A percentile compares a stretch with the other conserved stretches of the same genome.
Conservation (phyloP, 129 eudicot species). For the Arctium lappa region DNA sequence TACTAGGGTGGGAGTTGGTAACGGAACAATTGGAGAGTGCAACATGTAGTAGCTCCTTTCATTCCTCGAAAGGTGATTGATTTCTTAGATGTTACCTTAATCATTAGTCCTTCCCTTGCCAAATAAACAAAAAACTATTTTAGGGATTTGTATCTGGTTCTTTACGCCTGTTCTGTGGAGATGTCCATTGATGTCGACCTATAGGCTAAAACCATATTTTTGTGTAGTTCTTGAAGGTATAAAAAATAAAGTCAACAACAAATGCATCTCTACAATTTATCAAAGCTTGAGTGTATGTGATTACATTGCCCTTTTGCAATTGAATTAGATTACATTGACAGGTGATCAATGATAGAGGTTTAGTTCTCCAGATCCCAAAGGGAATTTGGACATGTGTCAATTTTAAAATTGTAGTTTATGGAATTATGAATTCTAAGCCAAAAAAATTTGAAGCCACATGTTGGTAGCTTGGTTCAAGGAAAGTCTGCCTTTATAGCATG, state of each 20-base stretch:
- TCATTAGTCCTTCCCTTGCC: not conserved
- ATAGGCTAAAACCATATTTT: not conserved
- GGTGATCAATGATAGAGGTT: too few species aligned
- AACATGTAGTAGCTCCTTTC: slow-evolving; percentile 30
- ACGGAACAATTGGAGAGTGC: slow-evolving; percentile 23
- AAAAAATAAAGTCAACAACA: not conserved
- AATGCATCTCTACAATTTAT: not conserved
- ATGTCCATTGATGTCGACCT: not conserved
- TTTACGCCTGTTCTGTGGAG: too few species aligned
- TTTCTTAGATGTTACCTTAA: not conserved
- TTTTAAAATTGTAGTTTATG: too few species aligned
- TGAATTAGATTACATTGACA: too few species aligned
- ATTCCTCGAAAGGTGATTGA: slow-evolving; percentile 43
- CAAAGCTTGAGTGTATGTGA: not conserved
- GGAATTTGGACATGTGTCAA: too few species aligned
- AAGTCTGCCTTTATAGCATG: too few species aligned
- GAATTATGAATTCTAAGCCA: too few species aligned
- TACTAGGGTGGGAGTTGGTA: slow-evolving; percentile 30
- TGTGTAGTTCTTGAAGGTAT: not conserved
- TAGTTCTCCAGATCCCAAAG: too few species aligned
- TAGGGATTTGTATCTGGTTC: not conserved
- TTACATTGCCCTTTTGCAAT: too few species aligned
- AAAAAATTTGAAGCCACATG: too few species aligned
- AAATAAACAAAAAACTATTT: too few species aligned
- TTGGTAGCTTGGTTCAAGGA: too few species aligned